Evolutionary conservation across 345 rosid genomes (phyloP).

Genomic region (Bruguiera parviflora): DNA sequence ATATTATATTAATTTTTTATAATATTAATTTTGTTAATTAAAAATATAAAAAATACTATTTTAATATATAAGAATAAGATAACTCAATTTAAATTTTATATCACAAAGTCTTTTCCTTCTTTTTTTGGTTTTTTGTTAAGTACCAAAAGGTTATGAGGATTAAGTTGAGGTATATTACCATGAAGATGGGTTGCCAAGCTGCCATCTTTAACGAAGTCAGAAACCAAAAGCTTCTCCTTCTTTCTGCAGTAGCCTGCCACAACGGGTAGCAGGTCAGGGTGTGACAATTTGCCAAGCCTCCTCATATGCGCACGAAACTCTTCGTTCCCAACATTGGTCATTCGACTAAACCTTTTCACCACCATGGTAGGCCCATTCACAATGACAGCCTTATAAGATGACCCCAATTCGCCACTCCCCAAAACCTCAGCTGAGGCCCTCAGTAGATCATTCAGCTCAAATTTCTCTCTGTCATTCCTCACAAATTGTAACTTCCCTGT

Average conservation of each 20-base stretch:
- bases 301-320: slow-evolving; percentile 70
- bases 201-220: slow-evolving; percentile 57
- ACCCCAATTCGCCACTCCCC: slow-evolving; percentile 75
- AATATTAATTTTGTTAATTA: no score
- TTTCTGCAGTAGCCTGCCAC: slow-evolving; percentile 64
- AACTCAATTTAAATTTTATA: no score
- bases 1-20: no score
- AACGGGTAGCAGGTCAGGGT: slow-evolving; percentile 67
- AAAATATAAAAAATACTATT: background rate
- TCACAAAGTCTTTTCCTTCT: background rate
- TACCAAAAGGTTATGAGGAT: no score
- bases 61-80: background rate
- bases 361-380: slow-evolving; percentile 54
- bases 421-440: slow-evolving; percentile 75
- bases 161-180: slow-evolving; percentile 25
- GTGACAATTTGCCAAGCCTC: slow-evolving; percentile 60
- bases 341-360: slow-evolving; percentile 72
- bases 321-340: slow-evolving; percentile 51
- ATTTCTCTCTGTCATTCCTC: slow-evolving; percentile 45
- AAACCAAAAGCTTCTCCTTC: slow-evolving; percentile 80
- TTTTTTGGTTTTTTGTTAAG: background rate
- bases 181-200: slow-evolving; percentile 85
- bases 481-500: slow-evolving; percentile 51
- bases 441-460: slow-evolving; percentile 72
- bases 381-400: slow-evolving; percentile 73